Evolutionary conservation across 2,329 filamentous ascomycete genomes (phyloP).

Genomic region (Fusarium drepaniforme): DNA sequence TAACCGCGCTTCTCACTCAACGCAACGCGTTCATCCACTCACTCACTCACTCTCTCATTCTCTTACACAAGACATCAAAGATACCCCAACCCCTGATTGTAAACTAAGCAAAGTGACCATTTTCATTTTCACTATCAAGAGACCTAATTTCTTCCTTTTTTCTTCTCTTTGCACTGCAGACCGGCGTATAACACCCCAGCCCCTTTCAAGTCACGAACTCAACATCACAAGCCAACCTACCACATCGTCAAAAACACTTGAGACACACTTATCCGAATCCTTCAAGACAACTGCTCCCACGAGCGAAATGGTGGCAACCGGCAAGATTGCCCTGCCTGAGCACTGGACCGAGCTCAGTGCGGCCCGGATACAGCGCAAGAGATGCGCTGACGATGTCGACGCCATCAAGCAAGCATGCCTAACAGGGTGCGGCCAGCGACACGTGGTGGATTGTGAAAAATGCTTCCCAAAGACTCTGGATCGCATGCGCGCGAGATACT

Average conservation of each 20-base stretch:
- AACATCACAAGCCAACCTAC: background rate
- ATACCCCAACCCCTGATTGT: background rate
- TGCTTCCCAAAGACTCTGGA: slow-evolving; percentile 63
- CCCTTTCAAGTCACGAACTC: background rate
- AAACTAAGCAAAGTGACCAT: background rate
- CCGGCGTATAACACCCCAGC: background rate
- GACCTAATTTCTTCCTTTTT: background rate
- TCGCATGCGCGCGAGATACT: slow-evolving; percentile 55
- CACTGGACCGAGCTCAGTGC: slow-evolving; percentile 55
- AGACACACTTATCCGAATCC: background rate
- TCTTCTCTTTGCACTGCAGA: background rate
- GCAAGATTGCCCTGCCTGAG: slow-evolving; percentile 49
- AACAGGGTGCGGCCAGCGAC: slow-evolving; percentile 56
- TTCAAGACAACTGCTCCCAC: background rate
- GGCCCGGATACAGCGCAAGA: slow-evolving; percentile 46
- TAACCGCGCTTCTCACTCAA: background rate
- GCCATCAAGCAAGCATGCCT: slow-evolving; percentile 58
- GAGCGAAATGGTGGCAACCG: slow-evolving; percentile 40
- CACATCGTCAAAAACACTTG: background rate
- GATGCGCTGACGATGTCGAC: slow-evolving; percentile 57
- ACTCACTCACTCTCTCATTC: background rate
- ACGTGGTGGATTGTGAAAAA: slow-evolving; percentile 59
- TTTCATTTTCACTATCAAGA: background rate
- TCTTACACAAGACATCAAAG: background rate
- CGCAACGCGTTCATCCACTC: background rate